Conservation (phyloP, 257 asterid species). For the Rubia yunnanensis region DNA sequence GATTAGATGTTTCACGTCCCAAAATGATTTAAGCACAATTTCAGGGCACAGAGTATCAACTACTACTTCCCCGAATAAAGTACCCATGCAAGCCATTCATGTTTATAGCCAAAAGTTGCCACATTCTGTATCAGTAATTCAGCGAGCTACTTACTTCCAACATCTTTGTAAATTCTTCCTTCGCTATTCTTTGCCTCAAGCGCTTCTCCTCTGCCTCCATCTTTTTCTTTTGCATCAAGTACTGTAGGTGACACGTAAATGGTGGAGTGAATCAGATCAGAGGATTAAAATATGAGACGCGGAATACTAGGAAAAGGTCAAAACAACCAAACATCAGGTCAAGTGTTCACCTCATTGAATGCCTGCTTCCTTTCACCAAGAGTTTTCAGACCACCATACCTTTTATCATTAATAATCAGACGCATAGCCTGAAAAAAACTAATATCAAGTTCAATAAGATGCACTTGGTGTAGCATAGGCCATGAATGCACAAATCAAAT, state of each 20-base stretch:
- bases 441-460: background rate
- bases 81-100: too few species aligned
- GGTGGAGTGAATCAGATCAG: conserved; percentile 9
- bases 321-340: background rate
- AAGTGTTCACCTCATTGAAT: conserved; percentile 71
- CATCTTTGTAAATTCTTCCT: conserved; percentile 88
- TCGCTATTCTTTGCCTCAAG: conserved; percentile 81
- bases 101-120: too few species aligned
- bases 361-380: conserved; percentile 98
- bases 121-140: background rate
- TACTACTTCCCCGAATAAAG: background rate
- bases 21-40: too few species aligned
- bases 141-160: conserved; percentile 60
- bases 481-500: background rate
- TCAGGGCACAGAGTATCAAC: background rate
- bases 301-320: background rate
- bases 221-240: conserved; percentile 94
- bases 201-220: conserved; percentile 97
- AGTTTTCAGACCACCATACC: conserved; percentile 88
- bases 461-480: background rate
- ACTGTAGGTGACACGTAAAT: conserved; percentile 29
- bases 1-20: background rate
- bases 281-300: conserved; percentile 4
- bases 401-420: conserved; percentile 77
- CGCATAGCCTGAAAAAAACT: conserved; percentile 71